Evolutionary conservation across 2,329 filamentous ascomycete species (phyloP).

Genomic region (Periconia macrospinosa): DNA sequence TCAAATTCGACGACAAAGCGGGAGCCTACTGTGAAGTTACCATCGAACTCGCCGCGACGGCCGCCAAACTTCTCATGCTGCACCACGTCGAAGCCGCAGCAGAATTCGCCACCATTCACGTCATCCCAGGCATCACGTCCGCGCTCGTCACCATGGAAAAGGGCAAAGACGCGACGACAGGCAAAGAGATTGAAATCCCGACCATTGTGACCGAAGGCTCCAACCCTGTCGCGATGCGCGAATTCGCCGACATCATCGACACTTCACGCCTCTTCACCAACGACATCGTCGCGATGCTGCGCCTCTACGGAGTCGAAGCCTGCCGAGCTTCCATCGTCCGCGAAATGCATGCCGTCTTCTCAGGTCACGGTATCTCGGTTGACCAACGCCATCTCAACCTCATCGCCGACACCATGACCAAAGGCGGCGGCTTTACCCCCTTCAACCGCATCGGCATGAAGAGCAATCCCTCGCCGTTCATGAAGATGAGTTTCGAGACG

Average conservation of each 20-base stretch:
- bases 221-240: slow-evolving; percentile 89
- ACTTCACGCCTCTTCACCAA: slow-evolving; percentile 87
- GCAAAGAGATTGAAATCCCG: slow-evolving; percentile 45
- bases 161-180: slow-evolving; percentile 54
- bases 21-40: slow-evolving; percentile 80
- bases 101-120: slow-evolving; percentile 79
- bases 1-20: slow-evolving; percentile 74
- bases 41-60: slow-evolving; percentile 76
- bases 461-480: slow-evolving; percentile 84
- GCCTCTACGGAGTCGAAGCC: slow-evolving; percentile 90
- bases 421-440: slow-evolving; percentile 81
- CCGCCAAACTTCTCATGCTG: slow-evolving; percentile 91
- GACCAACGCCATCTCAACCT: slow-evolving; percentile 91
- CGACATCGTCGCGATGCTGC: slow-evolving; percentile 83
- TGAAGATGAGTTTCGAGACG: slow-evolving; percentile 99
- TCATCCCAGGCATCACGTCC: slow-evolving; percentile 74
- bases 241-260: slow-evolving; percentile 82
- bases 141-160: slow-evolving; percentile 67
- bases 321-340: slow-evolving; percentile 83
- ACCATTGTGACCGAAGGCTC: slow-evolving; percentile 78
- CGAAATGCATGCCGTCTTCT: slow-evolving; percentile 85
- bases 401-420: slow-evolving; percentile 98
- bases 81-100: slow-evolving; percentile 83
- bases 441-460: slow-evolving; percentile 91
- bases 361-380: slow-evolving; percentile 86